Evolutionary conservation across 2,329 filamentous ascomycete genomes (phyloP).

Genomic region (Magnaporthales sp.): DNA sequence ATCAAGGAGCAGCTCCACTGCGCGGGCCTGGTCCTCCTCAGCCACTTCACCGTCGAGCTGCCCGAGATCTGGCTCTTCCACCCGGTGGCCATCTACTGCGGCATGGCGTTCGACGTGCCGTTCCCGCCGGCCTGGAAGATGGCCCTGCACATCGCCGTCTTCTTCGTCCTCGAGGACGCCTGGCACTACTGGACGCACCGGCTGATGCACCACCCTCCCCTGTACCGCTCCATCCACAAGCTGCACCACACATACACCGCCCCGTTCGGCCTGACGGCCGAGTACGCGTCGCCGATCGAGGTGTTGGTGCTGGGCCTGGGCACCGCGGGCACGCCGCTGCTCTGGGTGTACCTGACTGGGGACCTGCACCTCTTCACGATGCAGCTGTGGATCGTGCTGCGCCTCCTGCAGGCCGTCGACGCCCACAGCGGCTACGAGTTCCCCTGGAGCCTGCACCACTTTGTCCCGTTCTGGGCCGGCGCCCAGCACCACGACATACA

Average conservation of each 20-base stretch:
- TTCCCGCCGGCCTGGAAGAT: constrained; percentile 84
- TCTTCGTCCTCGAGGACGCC: constrained; percentile 92
- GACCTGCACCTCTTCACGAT: constrained; percentile 94
- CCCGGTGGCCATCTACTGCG: constrained; percentile 86
- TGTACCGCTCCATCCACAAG: constrained; percentile 97
- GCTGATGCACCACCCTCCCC: constrained; percentile 81
- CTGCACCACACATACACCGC: constrained; percentile 98
- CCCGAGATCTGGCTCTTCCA: constrained; percentile 99
- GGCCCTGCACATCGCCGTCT: constrained; percentile 81
- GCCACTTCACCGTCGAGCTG: constrained; percentile 95
- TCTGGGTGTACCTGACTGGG: constrained; percentile 74
- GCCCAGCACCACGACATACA: constrained; percentile 94
- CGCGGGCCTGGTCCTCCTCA: constrained; percentile 83
- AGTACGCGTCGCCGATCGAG: constrained; percentile 96
- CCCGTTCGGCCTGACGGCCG: constrained; percentile 92
- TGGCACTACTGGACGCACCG: constrained; percentile 99
- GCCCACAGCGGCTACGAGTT: constrained; percentile 98
- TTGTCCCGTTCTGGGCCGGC: constrained; percentile 92
- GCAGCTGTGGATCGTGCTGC: constrained; percentile 91
- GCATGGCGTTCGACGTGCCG: constrained; percentile 78
- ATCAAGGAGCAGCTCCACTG: constrained; percentile 90
- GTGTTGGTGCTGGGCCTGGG: constrained; percentile 90
- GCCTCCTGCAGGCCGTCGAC: constrained; percentile 95
- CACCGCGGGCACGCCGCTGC: constrained; percentile 70
- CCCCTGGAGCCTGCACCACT: constrained; percentile 91